phyloP scores from a whole-genome alignment of 1,284 basidiomycete genomes.

The Leccinum discolor region DNA sequence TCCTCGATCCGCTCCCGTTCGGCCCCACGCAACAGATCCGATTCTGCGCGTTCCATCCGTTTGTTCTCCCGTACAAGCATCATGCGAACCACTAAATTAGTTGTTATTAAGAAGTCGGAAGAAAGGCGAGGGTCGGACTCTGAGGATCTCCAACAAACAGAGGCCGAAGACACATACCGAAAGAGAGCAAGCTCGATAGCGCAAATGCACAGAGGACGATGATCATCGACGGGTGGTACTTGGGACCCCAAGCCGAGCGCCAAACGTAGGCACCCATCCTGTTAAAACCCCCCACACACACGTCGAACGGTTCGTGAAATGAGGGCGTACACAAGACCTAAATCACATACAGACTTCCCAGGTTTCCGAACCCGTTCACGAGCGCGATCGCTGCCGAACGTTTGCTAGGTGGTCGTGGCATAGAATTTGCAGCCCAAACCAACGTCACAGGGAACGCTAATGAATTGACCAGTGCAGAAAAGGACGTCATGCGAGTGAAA shows the following conservation, averaged over 20 bases:
- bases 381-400: slow-evolving; percentile 47
- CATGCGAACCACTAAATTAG: slow-evolving; percentile 41
- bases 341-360: slow-evolving; percentile 37
- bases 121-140: background rate
- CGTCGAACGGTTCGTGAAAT: background rate
- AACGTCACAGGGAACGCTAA: slow-evolving; percentile 59
- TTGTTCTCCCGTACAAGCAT: slow-evolving; percentile 48
- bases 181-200: slow-evolving; percentile 37
- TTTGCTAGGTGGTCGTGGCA: slow-evolving; percentile 67
- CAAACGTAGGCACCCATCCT: slow-evolving; percentile 57
- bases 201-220: slow-evolving; percentile 45
- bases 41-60: slow-evolving; percentile 45
- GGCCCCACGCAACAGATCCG: slow-evolving; percentile 41
- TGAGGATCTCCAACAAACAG: background rate
- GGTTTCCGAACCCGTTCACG: slow-evolving; percentile 34
- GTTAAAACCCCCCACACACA: background rate
- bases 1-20: slow-evolving; percentile 46
- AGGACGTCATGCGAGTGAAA: background rate
- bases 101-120: background rate
- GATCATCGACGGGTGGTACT: slow-evolving; percentile 53
- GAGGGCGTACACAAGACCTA: background rate
- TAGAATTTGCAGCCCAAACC: slow-evolving; percentile 64
- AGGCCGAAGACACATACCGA: slow-evolving; percentile 30
- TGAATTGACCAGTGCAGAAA: background rate
- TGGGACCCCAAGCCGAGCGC: slow-evolving; percentile 50